Percentiles rank a stretch among this genome's conserved stretches.
These are phyloP conservation scores for Juglanconis sp. DNA, from an alignment of 2,329 filamentous ascomycete species.

Conservation along the genomic window DNA sequence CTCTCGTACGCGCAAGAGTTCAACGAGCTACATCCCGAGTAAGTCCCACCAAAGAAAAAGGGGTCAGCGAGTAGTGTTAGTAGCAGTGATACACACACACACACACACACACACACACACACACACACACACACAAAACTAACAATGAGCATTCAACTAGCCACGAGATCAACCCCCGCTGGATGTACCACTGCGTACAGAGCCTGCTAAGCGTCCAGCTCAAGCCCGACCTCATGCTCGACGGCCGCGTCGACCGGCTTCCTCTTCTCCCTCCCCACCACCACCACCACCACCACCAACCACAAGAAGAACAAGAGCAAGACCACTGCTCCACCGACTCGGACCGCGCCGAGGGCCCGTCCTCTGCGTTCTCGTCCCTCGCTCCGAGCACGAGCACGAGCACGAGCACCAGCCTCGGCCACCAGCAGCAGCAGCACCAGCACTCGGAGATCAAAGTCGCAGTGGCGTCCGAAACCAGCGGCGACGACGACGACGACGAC, in stretches of 20 bases:
- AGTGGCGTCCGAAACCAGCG: not conserved
- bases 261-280: not conserved
- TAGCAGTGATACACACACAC: too few relatives aligned
- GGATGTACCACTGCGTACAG: constrained; percentile 8
- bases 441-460: not conserved
- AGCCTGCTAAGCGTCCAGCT: not conserved
- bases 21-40: not conserved
- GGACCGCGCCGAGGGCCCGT: not conserved
- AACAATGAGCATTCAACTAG: not conserved
- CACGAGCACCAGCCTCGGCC: too few relatives aligned
- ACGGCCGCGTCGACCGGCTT: not conserved
- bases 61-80: not conserved
- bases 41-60: not conserved
- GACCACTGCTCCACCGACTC: not conserved
- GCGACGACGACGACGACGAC: not conserved
- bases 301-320: not conserved
- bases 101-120: not conserved
- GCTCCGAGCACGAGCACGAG: not conserved
- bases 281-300: not conserved
- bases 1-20: not conserved
- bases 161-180: not conserved
- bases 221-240: not conserved
- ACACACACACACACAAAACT: not conserved
- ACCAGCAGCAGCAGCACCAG: not conserved
- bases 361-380: not conserved